phyloP scores from a whole-genome alignment of 768 basidiomycete species.

The Pilatotrama ljubarskyi region DNA sequence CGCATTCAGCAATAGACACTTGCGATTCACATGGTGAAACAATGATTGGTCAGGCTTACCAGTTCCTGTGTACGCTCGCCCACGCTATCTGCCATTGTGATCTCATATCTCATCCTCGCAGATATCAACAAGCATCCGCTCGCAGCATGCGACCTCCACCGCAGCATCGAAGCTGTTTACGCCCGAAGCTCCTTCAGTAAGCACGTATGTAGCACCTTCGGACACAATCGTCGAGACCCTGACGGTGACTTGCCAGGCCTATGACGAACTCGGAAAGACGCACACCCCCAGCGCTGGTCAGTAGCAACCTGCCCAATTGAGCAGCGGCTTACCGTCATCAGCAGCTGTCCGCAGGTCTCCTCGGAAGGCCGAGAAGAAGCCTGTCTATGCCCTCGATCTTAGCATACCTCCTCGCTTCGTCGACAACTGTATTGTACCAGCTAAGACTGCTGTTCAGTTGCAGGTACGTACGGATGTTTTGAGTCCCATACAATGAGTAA shows the following conservation, averaged over 20 bases:
- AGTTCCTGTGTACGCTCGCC: conserved; percentile 73
- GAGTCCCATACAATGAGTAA: not conserved
- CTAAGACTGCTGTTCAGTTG: conserved; percentile 66
- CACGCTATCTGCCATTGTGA: not conserved
- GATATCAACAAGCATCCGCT: conserved; percentile 82
- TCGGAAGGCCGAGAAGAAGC: conserved; percentile 73
- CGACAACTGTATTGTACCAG: conserved; percentile 81
- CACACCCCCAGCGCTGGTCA: conserved; percentile 46
- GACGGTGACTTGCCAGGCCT: conserved; percentile 51
- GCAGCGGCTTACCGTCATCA: conserved; percentile 20
- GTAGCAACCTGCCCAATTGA: conserved; percentile 7
- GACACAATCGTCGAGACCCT: not conserved
- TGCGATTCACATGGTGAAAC: not conserved
- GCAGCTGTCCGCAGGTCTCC: conserved; percentile 70
- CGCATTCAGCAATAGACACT: not conserved
- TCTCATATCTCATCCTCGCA: conserved; percentile 30
- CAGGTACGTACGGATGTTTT: conserved; percentile 46
- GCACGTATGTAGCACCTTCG: conserved; percentile 47
- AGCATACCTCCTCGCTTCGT: conserved; percentile 62
- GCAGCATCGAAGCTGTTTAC: conserved; percentile 65
- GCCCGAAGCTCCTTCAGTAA: conserved; percentile 70
- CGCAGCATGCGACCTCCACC: conserved; percentile 64
- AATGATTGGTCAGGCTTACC: conserved; percentile 55
- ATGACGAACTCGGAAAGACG: conserved; percentile 62
- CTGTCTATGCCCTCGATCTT: conserved; percentile 83